Evolutionary conservation across 768 basidiomycete genomes (phyloP).

Genomic region (Russula olivacea): DNA sequence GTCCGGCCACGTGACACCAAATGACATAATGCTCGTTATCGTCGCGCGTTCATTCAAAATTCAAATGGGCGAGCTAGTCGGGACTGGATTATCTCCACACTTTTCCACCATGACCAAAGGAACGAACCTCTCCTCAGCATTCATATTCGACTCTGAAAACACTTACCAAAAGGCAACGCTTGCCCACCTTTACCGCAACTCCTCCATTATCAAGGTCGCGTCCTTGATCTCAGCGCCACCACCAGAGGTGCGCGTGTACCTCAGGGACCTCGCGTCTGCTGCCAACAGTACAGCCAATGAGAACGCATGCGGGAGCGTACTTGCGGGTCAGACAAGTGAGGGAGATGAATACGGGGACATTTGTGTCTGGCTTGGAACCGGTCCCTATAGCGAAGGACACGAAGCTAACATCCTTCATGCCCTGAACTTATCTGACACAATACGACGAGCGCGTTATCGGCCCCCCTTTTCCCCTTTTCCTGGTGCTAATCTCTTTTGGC

Average conservation of each 20-base stretch:
- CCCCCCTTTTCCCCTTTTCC: background rate
- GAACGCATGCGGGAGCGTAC: conserved; percentile 44
- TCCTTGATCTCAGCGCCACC: conserved; percentile 20
- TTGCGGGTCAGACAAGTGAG: conserved; percentile 50
- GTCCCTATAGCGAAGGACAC: conserved; percentile 33
- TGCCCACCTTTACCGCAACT: conserved; percentile 22
- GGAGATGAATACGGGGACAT: conserved; percentile 52
- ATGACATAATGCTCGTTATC: background rate
- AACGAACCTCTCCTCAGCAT: conserved; percentile 14
- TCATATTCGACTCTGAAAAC: conserved; percentile 18
- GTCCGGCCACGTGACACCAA: background rate
- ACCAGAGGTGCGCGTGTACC: conserved; percentile 12
- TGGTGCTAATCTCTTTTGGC: conserved; percentile 7
- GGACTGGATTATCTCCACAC: background rate
- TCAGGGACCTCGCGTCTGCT: conserved; percentile 33
- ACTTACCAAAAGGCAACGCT: conserved; percentile 19
- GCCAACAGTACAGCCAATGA: conserved; percentile 39
- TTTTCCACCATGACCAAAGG: conserved; percentile 3
- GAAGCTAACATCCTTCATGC: conserved; percentile 32
- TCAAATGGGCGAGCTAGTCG: background rate
- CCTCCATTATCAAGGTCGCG: conserved; percentile 20
- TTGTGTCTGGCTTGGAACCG: conserved; percentile 47
- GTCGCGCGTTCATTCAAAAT: too few species aligned
- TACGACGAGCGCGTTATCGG: conserved; percentile 18
- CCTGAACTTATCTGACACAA: conserved; percentile 26